Base-by-base conservation (phyloP, 495 filamentous ascomycete species). In the Xylaria nigripes region DNA sequence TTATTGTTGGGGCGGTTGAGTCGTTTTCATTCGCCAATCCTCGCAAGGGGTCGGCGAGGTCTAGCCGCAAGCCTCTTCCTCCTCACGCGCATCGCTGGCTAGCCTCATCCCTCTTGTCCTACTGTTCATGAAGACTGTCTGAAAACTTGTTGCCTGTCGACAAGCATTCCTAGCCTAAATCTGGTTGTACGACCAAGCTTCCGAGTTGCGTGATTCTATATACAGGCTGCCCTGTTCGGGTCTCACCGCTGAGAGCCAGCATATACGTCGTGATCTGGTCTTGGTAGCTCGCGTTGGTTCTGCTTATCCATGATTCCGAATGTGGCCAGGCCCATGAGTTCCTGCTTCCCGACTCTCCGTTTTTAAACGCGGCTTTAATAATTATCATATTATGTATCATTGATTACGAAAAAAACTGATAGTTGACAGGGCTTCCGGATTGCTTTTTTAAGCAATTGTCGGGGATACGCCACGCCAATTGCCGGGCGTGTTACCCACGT, bases 11-110 rank as follows among this genome's bases (percentile, higher is more conserved):
- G 53, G 45, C 23, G 36, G 21, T 43, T 43, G 45, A 43, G 8
- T 36, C 40, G 24, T 21, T 48, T 18, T 36, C 29, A 55, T 55
- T 55, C 52, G 52, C 22, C 45, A 55, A 55, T 55, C 24, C 36
- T 55, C 53, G 24, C 27, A 9, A 32, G 48, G 36, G 24, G 32
- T 27, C 27, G 16, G 19, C 32, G 38, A 52, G 46, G 27, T 36
- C 51, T 41, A 55, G 52, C 45, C 38, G 49, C 45, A 36, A 21
- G 43, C 51, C 44, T 40, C 32, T 7, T 2, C 23, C 29, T 22
- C 18, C 53, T 18, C 25, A n/a, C 22, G 45, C 38, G 16, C 53
- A 29, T 36, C 36, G 52, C 12, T 30, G 52, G 45, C 19, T 19
- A 48, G 44, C 53, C 40, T 55, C 46, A 49, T 43, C 25, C 19